Evolutionary conservation across 177 flowering plant species (phyloP), one percentile per base, ranked within the genome.

Genomic region (Vitis hybrid): DNA sequence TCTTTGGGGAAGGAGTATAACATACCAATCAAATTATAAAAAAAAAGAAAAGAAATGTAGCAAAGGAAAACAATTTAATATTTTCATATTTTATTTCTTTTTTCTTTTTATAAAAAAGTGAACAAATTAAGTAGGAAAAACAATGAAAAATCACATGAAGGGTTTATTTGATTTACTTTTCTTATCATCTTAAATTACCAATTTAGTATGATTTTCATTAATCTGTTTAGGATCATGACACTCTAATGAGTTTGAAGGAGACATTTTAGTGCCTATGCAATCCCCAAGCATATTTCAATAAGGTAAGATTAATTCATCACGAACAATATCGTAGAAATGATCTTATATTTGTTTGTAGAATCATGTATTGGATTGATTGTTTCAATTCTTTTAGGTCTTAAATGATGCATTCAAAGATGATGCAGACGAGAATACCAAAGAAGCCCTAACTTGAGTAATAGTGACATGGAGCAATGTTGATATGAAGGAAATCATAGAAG

Each of bases 391-490:
- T 5, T 66, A 93, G 96, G 76, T 81, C 56, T 63, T 92, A 83
- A 79, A 79, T 24, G 69, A 51, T n/a, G 80, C 87, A 7, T 15
- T 89, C 64, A 78, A 56, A 40, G 30, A 7, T 50, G 85, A 71
- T 8, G 89, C 71, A 11, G 82, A 88, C 68, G 90, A 88, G 27
- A 24, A 24, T 24, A 24, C 27, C 2, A 74, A 85, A 75, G 87
- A 84, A 50, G 86, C 75, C 11, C 68, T 91, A 52, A 89, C 88
- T 19, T 81, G 98, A 65, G 86, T 89, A 1, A 71, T 86, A 7
- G 86, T 88, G 2, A 86, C 89, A 32, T 75, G 85, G 71, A 90
- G 89, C 11, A 92, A 89, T 64, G 78, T 21, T 1, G 88, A 89
- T 32, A 78, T 89, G 74, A 85, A 80, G 76, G 83, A 75, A 70